Conservation (phyloP, 495 filamentous ascomycete species). For the Parachaetomium inaequale region DNA sequence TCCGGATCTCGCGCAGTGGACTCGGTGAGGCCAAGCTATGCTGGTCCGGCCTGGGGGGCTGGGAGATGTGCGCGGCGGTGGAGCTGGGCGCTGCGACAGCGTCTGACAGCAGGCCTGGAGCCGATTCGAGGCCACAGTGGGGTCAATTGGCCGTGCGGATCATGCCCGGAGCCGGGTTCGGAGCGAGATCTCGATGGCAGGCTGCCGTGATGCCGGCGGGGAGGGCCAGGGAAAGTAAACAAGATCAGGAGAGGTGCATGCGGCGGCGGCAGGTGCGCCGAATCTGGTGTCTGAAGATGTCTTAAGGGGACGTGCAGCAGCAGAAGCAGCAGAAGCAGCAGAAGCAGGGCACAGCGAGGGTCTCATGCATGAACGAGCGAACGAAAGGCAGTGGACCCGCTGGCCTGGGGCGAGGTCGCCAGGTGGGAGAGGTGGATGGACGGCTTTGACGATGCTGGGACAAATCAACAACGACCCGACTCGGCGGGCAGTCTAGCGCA, state of each 20-base stretch:
- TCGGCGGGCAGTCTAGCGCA: constrained; percentile 9
- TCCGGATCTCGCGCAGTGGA: constrained; percentile 10
- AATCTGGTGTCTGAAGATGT: constrained; percentile 20
- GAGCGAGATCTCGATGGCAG: constrained; percentile 9
- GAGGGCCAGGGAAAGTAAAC: constrained; percentile 4
- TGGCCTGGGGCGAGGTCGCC: not conserved
- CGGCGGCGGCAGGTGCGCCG: constrained; percentile 16
- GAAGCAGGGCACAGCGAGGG: constrained; percentile 24
- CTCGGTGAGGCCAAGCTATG: constrained; percentile 11
- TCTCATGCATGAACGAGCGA: constrained; percentile 35
- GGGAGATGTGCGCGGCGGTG: constrained; percentile 7
- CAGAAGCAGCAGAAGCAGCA: constrained; percentile 16
- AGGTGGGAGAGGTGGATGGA: not conserved
- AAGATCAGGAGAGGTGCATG: constrained; percentile 9
- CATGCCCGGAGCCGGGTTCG: constrained; percentile 12
- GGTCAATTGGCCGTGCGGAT: constrained; percentile 26
- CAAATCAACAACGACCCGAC: constrained; percentile 19
- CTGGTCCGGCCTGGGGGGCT: constrained; percentile 10
- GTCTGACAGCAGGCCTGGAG: constrained; percentile 22
- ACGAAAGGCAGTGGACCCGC: constrained; percentile 15
- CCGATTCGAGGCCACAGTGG: constrained; percentile 19
- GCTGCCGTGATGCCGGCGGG: not conserved
- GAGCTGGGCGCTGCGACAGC: constrained; percentile 20
- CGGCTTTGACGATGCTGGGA: not conserved
- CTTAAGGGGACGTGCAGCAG: constrained; percentile 27